Evolutionary conservation across 495 filamentous ascomycete species (phyloP).

Genomic region (Aspergillus cavernicola): DNA sequence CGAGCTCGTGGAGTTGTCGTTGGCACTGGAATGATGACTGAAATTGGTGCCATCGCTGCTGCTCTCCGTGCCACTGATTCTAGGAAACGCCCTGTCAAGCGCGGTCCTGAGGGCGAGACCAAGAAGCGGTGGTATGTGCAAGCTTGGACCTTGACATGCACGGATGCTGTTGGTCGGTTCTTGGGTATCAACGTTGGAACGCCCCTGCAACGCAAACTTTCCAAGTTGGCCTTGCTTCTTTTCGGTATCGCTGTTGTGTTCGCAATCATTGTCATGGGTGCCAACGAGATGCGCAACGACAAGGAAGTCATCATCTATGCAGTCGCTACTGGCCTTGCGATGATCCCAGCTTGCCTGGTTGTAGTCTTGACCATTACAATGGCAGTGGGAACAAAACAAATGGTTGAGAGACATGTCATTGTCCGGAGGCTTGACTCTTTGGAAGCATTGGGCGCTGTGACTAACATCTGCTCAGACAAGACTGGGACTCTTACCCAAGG

Average conservation of each 20-base stretch:
- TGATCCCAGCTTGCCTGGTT: slow-evolving; percentile 73
- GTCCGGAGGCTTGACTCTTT: slow-evolving; percentile 63
- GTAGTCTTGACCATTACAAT: slow-evolving; percentile 75
- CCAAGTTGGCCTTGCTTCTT: slow-evolving; percentile 65
- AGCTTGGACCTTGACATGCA: slow-evolving; percentile 62
- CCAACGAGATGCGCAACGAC: slow-evolving; percentile 55
- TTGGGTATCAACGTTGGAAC: slow-evolving; percentile 69
- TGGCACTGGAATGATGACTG: slow-evolving; percentile 66
- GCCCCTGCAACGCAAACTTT: slow-evolving; percentile 64
- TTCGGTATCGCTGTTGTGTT: slow-evolving; percentile 68
- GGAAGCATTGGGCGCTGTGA: slow-evolving; percentile 66
- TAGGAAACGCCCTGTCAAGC: slow-evolving; percentile 50
- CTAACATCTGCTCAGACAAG: slow-evolving; percentile 71
- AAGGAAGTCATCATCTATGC: slow-evolving; percentile 68
- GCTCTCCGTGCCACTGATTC: slow-evolving; percentile 50
- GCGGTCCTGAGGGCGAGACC: slow-evolving; percentile 52
- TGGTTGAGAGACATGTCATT: slow-evolving; percentile 66
- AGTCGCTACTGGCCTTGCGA: slow-evolving; percentile 63
- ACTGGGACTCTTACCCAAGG: slow-evolving; percentile 72
- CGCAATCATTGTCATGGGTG: slow-evolving; percentile 63
- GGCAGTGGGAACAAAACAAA: slow-evolving; percentile 67
- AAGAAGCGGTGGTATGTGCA: slow-evolving; percentile 65
- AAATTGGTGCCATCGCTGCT: slow-evolving; percentile 68
- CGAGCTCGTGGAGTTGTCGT: slow-evolving; percentile 66
- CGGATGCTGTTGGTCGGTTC: slow-evolving; percentile 65